These are phyloP conservation scores for Pulchroboletus neoregius DNA, from an alignment of 1,284 basidiomycete species.

Conservation along the genomic window DNA sequence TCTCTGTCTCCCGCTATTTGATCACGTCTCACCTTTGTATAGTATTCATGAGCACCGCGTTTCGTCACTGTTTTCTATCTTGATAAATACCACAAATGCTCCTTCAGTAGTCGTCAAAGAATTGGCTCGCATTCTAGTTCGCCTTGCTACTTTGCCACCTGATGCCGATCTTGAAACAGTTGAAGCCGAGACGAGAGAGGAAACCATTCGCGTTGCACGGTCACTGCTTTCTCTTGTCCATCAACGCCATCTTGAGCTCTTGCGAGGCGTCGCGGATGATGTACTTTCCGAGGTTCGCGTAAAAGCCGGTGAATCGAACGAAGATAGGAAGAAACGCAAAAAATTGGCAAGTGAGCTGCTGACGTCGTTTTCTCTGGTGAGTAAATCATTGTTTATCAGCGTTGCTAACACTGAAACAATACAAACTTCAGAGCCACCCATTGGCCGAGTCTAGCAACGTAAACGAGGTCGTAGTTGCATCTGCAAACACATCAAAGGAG, in stretches of 20 bases:
- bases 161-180: constrained; percentile 7
- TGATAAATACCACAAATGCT: constrained; percentile 40
- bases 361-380: constrained; percentile 53
- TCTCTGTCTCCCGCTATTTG: not conserved
- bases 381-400: constrained; percentile 7
- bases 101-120: constrained; percentile 39
- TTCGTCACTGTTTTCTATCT: constrained; percentile 39
- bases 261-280: constrained; percentile 42
- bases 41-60: constrained; percentile 46
- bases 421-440: constrained; percentile 25
- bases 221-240: constrained; percentile 42
- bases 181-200: constrained; percentile 14
- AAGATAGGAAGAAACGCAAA: constrained; percentile 38
- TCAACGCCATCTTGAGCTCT: constrained; percentile 50
- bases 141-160: constrained; percentile 16
- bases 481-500: constrained; percentile 47
- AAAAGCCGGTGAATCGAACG: constrained; percentile 31
- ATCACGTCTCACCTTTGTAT: constrained; percentile 6
- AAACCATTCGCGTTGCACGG: constrained; percentile 20
- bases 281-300: constrained; percentile 35
- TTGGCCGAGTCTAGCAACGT: constrained; percentile 30
- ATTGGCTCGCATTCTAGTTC: constrained; percentile 37
- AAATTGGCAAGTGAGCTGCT: constrained; percentile 48
- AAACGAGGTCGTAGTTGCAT: constrained; percentile 51
- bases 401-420: not conserved